A percentile compares a stretch with the other conserved stretches of the same genome.
phyloP scores from a whole-genome alignment of 176 grass and related monocot genomes.

The Aegilops speltoides region DNA sequence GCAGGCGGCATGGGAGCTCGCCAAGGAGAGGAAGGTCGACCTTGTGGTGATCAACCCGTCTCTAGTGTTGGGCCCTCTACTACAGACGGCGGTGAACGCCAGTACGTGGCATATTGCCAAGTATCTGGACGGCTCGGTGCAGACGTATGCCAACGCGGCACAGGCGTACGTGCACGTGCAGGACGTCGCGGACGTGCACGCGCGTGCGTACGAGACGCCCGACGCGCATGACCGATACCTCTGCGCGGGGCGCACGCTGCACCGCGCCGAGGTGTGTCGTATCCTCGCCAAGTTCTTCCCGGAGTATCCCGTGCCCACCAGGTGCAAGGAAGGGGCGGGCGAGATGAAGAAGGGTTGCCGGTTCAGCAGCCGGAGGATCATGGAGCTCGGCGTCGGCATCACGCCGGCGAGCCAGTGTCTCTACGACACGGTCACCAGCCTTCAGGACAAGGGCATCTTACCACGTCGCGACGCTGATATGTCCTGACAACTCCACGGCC shows the following conservation, averaged over 20 bases:
- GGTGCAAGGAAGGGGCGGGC: constrained; percentile 12
- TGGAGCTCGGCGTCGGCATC: not conserved
- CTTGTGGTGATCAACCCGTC: constrained; percentile 14
- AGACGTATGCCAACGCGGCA: constrained; percentile 25
- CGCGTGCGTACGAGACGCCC: constrained; percentile 7
- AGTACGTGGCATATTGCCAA: not conserved
- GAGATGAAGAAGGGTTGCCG: not conserved
- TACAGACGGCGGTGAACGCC: constrained; percentile 12
- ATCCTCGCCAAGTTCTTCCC: constrained; percentile 38
- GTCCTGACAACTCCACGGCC: not conserved
- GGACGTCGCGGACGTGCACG: constrained; percentile 41
- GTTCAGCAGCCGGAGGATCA: not conserved
- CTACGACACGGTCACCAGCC: not conserved
- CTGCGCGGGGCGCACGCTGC: constrained; percentile 35
- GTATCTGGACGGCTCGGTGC: constrained; percentile 26
- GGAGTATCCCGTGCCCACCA: constrained; percentile 26
- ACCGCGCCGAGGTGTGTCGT: constrained; percentile 32
- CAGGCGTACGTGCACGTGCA: constrained; percentile 41
- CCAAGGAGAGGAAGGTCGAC: not conserved
- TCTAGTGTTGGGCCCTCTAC: constrained; percentile 22
- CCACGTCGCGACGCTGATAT: not conserved
- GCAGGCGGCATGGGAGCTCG: constrained; percentile 11
- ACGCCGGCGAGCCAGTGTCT: not conserved
- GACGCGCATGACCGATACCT: constrained; percentile 22
- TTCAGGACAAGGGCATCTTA: not conserved